Base-by-base conservation (phyloP, 139 green algal species). In the Auxenochlorella pyrenoidosa region DNA sequence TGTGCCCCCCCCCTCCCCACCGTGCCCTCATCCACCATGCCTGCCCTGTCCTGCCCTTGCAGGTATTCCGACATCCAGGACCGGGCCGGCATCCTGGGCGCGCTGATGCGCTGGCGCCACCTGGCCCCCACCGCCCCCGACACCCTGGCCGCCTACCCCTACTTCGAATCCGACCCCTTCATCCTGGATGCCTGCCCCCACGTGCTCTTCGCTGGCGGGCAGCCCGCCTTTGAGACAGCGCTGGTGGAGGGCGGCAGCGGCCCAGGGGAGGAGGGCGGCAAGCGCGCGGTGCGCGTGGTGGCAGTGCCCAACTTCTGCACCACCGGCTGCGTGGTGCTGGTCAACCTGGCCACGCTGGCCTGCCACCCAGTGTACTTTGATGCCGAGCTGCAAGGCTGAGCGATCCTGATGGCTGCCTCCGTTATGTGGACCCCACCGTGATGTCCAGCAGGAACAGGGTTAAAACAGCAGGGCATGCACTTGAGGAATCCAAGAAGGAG, bases 131-230 rank as follows among this genome's bases (percentile, higher is more conserved):
- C 96, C 43, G 96, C 96, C 5, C 98, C 98, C n/a, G 98, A 99
- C 92, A 99, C 97, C 18, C 95, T 99, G 38, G 93, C 96, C 28
- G 95, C 92, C 91, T 99, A 98, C 91, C 98, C 98, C 59, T 98
- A 96, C 88, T 71, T 91, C 36, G 93, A 97, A 80, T 34, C 82
- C 15, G 98, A 99, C 92, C 98, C 98, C 51, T 99, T 99, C 92
- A 92, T 99, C 32, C 38, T 99, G n/a, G 44, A 90, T 1, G 26
- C 84, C n/a, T 91, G 90, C 3, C 98, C 98, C 0, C 96, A 99
- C 86, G 94, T 99, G 21, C 95, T 97, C 81, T 99, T 99, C 87
- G 96, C 93, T 0, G 98, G 97, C 75, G 97, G 97, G 81, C 97
- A 99, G 92, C 92, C 96, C 1, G 86, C 80, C 21, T 99, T 97